Evolutionary conservation across 768 basidiomycete species (phyloP), one percentile per base, ranked within the genome.

Genomic region (Russula vinacea): DNA sequence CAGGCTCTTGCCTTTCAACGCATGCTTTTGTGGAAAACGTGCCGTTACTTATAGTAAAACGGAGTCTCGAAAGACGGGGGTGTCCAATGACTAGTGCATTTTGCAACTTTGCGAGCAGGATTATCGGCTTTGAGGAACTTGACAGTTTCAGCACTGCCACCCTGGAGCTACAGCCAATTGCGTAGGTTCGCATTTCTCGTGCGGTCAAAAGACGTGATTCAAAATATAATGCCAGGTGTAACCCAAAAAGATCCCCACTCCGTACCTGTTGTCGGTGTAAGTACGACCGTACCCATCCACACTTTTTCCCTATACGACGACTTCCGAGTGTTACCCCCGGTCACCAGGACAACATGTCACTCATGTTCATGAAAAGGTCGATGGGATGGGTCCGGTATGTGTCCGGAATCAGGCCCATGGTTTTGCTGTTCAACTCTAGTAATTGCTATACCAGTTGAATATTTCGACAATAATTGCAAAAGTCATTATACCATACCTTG

Each of bases 91-190:
- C n/a, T 42, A 9, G 32, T 14, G 32, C n/a, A 22, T 54, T 54
- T 24, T 29, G n/a, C 50, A 40, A 69, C 49, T 32, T 35, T 24
- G 53, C 22, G 17, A 19, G 3, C 58, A 70, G 69, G 35, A 62
- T 99, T 56, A 76, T 94, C 58, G 97, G 97, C 1, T 99, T 99
- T 66, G 97, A 98, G 69, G 94, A 97, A 57, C 78, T 99, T 9
- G 93, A 98, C 71, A 79, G 76, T 11, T 99, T 99, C 71, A 83
- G 87, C n/a, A 92, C 94, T 0, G 87, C 85, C 10, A 79, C 84
- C 16, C 81, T 99, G 14, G 95, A 98, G 72, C 77, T 93, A 66
- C 81, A 92, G 58, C 79, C 98, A 45, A 76, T 82, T 77, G 81
- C 59, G 77, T 79, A 68, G 88, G 88, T 87, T 45, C 16, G 49